Conservation (phyloP, 2,329 filamentous ascomycete genomes). For the Sporothrix mexicana region DNA sequence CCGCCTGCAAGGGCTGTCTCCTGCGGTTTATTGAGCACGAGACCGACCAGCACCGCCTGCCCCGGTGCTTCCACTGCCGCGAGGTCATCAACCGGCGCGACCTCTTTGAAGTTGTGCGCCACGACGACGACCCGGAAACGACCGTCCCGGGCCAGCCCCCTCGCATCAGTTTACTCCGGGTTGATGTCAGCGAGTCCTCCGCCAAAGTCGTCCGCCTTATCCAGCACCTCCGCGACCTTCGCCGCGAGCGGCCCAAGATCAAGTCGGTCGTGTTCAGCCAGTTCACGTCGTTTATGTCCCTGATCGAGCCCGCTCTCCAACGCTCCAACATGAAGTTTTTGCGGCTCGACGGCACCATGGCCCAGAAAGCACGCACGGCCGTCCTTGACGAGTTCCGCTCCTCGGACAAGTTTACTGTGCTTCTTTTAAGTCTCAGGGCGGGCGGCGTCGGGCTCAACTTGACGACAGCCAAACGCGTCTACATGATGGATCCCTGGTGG, state of each 20-base stretch:
- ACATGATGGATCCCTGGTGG: constrained; percentile 99
- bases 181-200: constrained; percentile 72
- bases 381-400: constrained; percentile 76
- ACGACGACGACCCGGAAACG: constrained; percentile 63
- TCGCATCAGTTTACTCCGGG: constrained; percentile 65
- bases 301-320: constrained; percentile 81
- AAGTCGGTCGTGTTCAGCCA: constrained; percentile 97
- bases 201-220: constrained; percentile 87
- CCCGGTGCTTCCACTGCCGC: constrained; percentile 90
- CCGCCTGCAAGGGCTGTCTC: constrained; percentile 92
- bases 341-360: constrained; percentile 90
- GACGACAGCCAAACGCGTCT: constrained; percentile 86
- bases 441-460: constrained; percentile 94
- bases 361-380: constrained; percentile 80
- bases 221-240: constrained; percentile 72
- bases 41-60: constrained; percentile 73
- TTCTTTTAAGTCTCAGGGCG: constrained; percentile 84
- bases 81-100: constrained; percentile 81
- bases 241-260: constrained; percentile 67
- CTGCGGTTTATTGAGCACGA: constrained; percentile 89
- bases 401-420: constrained; percentile 67
- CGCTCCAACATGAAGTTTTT: constrained; percentile 76
- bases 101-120: constrained; percentile 87
- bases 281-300: constrained; percentile 93
- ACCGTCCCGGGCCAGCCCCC: constrained; percentile 49